Conservation (phyloP, 257 asterid species). For the Solanum peruvianum region DNA sequence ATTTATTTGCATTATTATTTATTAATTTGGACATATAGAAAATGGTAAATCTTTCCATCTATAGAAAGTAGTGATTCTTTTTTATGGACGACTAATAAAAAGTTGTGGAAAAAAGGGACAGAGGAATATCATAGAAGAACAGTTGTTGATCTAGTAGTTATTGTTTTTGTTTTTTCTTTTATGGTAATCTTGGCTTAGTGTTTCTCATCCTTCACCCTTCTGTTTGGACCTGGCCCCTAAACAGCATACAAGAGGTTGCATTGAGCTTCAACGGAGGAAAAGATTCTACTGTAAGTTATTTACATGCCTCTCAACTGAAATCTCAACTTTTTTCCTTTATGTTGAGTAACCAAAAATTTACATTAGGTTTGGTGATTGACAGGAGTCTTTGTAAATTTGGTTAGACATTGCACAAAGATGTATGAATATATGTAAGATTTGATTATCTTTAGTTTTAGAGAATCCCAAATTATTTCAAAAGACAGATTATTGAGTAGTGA, state of each 20-base stretch:
- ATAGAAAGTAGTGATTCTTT: background rate
- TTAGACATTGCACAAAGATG: background rate
- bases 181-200: background rate
- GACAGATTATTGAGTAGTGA: background rate
- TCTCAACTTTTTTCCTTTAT: background rate
- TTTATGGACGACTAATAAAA: background rate
- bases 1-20: background rate
- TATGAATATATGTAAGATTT: background rate
- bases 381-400: background rate
- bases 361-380: background rate
- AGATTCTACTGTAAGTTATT: slow-evolving; percentile 75
- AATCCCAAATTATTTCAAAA: background rate
- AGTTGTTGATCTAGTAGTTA: background rate
- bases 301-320: background rate
- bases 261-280: slow-evolving; percentile 97
- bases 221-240: background rate
- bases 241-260: slow-evolving; percentile 83
- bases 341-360: background rate
- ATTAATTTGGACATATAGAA: background rate
- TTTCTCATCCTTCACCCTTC: background rate
- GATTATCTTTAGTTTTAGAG: background rate
- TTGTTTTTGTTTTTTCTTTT: background rate
- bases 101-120: background rate
- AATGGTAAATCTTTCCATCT: background rate
- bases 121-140: background rate